Evolutionary conservation across 768 basidiomycete genomes (phyloP).

Genomic region (Suillus ampliporus): DNA sequence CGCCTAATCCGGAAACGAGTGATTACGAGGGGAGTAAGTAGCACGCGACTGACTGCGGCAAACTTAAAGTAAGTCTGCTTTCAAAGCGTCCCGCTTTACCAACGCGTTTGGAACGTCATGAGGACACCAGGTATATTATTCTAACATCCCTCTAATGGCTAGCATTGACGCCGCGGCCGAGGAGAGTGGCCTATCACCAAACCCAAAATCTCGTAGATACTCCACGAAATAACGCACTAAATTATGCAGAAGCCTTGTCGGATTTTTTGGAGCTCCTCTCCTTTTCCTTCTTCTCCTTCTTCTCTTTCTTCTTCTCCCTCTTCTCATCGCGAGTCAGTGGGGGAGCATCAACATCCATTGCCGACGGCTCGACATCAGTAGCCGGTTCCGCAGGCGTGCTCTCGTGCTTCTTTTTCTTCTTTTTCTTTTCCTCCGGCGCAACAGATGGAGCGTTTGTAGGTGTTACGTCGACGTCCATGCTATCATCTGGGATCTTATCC

Average conservation of each 20-base stretch:
- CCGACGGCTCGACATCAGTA: slow-evolving; percentile 22
- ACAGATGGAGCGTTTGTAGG: slow-evolving; percentile 16
- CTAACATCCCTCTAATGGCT: slow-evolving; percentile 1
- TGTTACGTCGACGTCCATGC: slow-evolving; percentile 24
- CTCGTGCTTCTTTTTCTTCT: slow-evolving; percentile 18
- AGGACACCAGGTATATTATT: slow-evolving; percentile 9
- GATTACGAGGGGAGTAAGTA: slow-evolving; percentile 10
- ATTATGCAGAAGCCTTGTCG: slow-evolving; percentile 14
- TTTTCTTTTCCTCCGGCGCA: slow-evolving; percentile 26
- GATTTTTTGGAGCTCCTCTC: slow-evolving; percentile 33
- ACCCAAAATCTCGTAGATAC: slow-evolving; percentile 1
- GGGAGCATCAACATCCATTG: slow-evolving; percentile 16
- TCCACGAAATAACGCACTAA: background rate
- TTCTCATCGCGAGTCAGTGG: slow-evolving; percentile 22
- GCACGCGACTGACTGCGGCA: background rate
- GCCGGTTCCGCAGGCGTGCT: slow-evolving; percentile 4
- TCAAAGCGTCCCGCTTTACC: too few species aligned
- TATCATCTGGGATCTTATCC: slow-evolving; percentile 25
- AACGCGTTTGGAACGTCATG: too few species aligned
- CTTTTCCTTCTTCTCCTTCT: slow-evolving; percentile 42
- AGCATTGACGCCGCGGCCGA: background rate
- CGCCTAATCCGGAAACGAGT: slow-evolving; percentile 36
- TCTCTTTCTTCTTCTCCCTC: slow-evolving; percentile 25
- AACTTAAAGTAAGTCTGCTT: background rate
- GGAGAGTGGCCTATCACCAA: background rate